Conservation (phyloP, 208 protist species). For the Acanthamoeba culbertsoni region DNA sequence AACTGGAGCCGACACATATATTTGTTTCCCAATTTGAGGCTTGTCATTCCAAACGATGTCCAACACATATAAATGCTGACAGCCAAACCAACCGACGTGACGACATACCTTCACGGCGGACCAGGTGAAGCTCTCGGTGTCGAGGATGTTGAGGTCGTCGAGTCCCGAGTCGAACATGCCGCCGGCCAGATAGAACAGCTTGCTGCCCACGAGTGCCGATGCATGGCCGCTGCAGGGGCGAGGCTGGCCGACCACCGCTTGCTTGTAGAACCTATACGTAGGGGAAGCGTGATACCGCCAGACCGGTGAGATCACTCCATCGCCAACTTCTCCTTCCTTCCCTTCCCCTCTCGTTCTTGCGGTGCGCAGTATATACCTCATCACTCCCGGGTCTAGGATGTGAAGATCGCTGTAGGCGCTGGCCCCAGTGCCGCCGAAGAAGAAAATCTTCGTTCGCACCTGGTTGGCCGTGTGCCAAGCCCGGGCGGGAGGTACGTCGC, state of each 20-base stretch:
- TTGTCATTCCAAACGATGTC: too few relatives aligned
- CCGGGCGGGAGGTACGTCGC: background rate
- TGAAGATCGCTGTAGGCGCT: constrained; percentile 3
- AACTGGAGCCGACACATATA: background rate
- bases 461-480: constrained; percentile 49
- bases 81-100: background rate
- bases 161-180: constrained; percentile 27
- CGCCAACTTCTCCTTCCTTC: too few relatives aligned
- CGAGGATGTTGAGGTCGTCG: constrained; percentile 16
- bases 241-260: background rate
- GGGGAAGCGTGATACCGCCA: background rate
- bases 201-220: background rate
- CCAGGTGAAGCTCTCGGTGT: constrained; percentile 9
- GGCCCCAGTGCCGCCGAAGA: background rate
- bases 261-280: background rate
- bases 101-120: background rate
- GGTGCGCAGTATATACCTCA: background rate
- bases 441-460: constrained; percentile 19
- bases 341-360: too few relatives aligned
- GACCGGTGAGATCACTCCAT: too few relatives aligned
- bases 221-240: constrained; percentile 35
- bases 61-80: too few relatives aligned
- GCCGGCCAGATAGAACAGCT: constrained; percentile 30
- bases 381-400: constrained; percentile 6
- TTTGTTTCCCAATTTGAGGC: too few relatives aligned